Evolutionary conservation across 371 early-diverging fungal genomes (phyloP), one percentile per base, ranked within the genome.

Genomic region (Mortierella sp.): DNA sequence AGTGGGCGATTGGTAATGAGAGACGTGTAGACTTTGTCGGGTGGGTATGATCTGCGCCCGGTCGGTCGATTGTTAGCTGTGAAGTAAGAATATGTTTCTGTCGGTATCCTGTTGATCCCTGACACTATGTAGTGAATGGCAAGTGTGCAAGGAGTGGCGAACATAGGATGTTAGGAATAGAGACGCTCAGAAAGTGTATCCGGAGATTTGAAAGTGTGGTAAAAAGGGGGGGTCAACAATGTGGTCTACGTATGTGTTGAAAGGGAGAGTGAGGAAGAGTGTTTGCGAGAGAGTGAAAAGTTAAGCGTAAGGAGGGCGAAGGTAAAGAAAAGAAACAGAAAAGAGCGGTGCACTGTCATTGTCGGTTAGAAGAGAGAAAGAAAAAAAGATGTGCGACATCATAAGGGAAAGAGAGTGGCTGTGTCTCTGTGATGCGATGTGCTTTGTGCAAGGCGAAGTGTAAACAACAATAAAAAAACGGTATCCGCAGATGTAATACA

Each of bases 401-500:
- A 16, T 19, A 63, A 34, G n/a, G 7, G n/a, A 58, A n/a, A 38
- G n/a, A 68, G 10, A 38, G 68, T 68, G 68, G 68, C 68, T 68
- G 68, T 68, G 68, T 68, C 38, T 42, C 68, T 68, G 38, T 68
- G n/a, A 21, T n/a, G 58, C 14, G 26, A 54, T 55, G 58, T 63
- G 38, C 63, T 38, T 38, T 63, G 63, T 24, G 9, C 21, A 21
- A 63, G 31, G 65, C 31, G 6, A 19, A 34, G 31, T 19, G 65
- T 63, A 63, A 63, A 63, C 65, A 63, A 21, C 38, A 63, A 34
- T 16, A 63, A 38, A 38, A 5, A 38, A 38, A 38, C 42, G 42
- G 42, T 38, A 38, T 38, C 42, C 5, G 42, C 42, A 38, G 42
- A 28, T 57, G 63, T 31, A 14, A 16, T 0, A 31, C 14, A 34